Conservation (phyloP, 2,329 filamentous ascomycete species). For the Exophiala xenobiotica region DNA sequence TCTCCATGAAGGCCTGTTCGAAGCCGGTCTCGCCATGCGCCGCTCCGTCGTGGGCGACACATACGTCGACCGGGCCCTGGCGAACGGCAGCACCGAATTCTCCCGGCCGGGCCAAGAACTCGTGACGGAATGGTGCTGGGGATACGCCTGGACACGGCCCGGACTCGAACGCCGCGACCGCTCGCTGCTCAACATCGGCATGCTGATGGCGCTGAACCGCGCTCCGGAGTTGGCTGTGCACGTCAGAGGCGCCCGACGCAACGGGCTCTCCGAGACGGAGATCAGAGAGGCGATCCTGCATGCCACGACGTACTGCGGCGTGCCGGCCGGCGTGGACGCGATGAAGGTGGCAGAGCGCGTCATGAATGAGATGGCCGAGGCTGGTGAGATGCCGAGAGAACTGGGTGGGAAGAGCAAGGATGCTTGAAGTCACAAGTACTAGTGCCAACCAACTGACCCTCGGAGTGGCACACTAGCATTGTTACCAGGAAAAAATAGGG, state of each 20-base stretch:
- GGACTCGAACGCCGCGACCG: conserved; percentile 62
- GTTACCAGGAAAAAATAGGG: neutral
- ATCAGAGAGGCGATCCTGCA: conserved; percentile 51
- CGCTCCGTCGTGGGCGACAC: conserved; percentile 59
- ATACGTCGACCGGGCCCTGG: conserved; percentile 52
- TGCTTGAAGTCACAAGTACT: too few relatives aligned
- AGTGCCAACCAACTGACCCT: too few relatives aligned
- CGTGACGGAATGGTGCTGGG: conserved; percentile 64
- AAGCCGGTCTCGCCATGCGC: conserved; percentile 61
- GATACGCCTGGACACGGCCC: conserved; percentile 59
- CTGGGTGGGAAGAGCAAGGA: conserved; percentile 24
- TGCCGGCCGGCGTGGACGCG: conserved; percentile 46
- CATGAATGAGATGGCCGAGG: conserved; percentile 33
- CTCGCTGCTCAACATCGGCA: conserved; percentile 63
- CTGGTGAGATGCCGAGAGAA: conserved; percentile 28
- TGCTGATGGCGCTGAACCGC: conserved; percentile 63
- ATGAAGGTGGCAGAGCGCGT: conserved; percentile 36
- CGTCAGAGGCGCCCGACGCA: conserved; percentile 61
- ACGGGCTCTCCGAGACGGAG: conserved; percentile 61
- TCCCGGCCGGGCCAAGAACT: conserved; percentile 30
- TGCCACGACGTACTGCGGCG: conserved; percentile 43
- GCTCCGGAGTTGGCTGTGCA: conserved; percentile 61
- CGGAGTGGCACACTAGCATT: too few relatives aligned
- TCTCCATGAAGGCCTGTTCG: conserved; percentile 49
- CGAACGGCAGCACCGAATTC: conserved; percentile 30